Base-by-base conservation (phyloP, 2,329 filamentous ascomycete genomes). In the Paraphaeosphaeria minitans region DNA sequence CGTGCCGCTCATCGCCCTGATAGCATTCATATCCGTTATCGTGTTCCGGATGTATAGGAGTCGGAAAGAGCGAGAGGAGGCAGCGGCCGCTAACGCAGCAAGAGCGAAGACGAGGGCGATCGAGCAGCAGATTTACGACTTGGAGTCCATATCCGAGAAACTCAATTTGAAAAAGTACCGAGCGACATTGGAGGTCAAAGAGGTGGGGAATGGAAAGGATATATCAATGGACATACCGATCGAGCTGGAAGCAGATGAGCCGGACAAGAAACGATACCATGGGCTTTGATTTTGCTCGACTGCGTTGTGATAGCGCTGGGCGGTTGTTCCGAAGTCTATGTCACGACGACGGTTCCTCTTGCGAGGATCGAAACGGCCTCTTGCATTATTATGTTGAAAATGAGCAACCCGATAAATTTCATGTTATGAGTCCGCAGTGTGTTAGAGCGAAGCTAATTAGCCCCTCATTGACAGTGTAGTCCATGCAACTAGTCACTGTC, bases 21-120 rank as follows among this genome's bases (percentile, higher is more conserved):
- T 53, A 16, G 37, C 24, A 2, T 19, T 53, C 37, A 42, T 43
- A 19, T 42, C 50, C 3, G 37, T 35, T n/a, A 53, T 53, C 22
- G 50, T 43, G 8, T 53, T 53, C 37, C 37, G 50, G n/a, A 53
- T 53, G 50, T 53, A 53, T 16, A 41, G 50, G 37, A 53, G 14
- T 24, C 50, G 50, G 22, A 53, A 53, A 16, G 50, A 53, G 50
- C 50, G 50, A 13, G 50, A 53, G 50, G 50, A 53, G 42, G 50
- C 50, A 31, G 37, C 37, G 14, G 50, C 50, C 16, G 24, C 37
- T n/a, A 37, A 19, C 16, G 50, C 50, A 14, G 50, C 37, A 22
- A 53, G 24, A 21, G 50, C 37, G 4, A 53, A 53, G 19, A 43
- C 50, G 16, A 53, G 19, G 37, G 50, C 50, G 14, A 53, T 53